phyloP scores from a whole-genome alignment of 2,329 filamentous ascomycete genomes.

The Emergomyces pasteurianus region DNA sequence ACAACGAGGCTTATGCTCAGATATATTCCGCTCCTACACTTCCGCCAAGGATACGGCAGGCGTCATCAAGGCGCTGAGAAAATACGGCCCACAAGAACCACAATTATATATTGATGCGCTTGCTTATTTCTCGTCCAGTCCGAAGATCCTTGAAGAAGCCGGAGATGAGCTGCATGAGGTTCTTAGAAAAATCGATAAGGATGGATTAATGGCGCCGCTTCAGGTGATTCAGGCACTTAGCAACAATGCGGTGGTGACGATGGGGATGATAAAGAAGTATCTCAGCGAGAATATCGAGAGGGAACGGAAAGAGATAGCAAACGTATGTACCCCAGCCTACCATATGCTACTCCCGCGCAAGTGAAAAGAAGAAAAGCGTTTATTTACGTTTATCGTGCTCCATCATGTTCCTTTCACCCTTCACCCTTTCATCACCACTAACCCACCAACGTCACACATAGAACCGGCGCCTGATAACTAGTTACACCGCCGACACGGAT shows the following conservation, averaged over 20 bases:
- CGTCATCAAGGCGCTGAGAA: conserved; percentile 76
- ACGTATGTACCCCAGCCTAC: conserved; percentile 21
- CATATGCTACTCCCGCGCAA: neutral
- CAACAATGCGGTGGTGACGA: conserved; percentile 72
- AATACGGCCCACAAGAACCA: conserved; percentile 84
- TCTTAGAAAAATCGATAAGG: conserved; percentile 74
- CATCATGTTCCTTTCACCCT: neutral
- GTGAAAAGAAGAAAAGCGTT: neutral
- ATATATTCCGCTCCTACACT: conserved; percentile 95
- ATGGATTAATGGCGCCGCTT: conserved; percentile 85
- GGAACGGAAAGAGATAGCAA: conserved; percentile 73
- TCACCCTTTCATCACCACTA: conserved; percentile 6
- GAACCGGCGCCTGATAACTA: conserved; percentile 71
- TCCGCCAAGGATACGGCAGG: conserved; percentile 82
- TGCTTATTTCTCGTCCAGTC: conserved; percentile 82
- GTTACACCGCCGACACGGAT: conserved; percentile 73
- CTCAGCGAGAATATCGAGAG: conserved; percentile 77
- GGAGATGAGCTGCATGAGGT: conserved; percentile 74
- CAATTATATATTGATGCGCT: conserved; percentile 86
- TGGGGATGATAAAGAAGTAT: conserved; percentile 95
- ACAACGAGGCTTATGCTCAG: conserved; percentile 79
- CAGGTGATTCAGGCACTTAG: conserved; percentile 91
- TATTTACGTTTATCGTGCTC: too few species aligned
- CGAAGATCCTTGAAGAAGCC: conserved; percentile 69
- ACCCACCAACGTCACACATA: conserved; percentile 26